phyloP scores from a whole-genome alignment of 1,284 basidiomycete genomes.

The Thelephora terrestris region DNA sequence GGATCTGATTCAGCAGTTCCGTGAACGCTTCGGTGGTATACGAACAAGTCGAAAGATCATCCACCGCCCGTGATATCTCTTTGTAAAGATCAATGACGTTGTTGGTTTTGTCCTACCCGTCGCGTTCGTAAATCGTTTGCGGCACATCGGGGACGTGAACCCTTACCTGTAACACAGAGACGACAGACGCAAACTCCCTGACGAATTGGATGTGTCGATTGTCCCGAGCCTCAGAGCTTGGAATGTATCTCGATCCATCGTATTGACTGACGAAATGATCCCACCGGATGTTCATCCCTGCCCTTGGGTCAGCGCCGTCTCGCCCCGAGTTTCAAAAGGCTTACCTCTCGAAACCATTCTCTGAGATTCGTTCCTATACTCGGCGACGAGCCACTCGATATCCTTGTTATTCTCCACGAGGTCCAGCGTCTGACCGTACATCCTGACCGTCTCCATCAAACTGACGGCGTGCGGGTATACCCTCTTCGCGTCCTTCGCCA shows the following conservation, averaged over 20 bases:
- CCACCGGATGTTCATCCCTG: conserved; percentile 91
- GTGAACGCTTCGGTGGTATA: conserved; percentile 80
- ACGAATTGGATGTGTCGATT: conserved; percentile 90
- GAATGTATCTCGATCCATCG: conserved; percentile 67
- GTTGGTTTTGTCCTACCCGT: conserved; percentile 81
- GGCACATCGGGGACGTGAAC: neutral
- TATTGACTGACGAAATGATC: conserved; percentile 94
- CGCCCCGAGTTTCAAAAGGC: conserved; percentile 9
- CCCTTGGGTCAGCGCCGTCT: too few species aligned
- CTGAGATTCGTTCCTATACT: conserved; percentile 85
- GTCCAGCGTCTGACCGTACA: conserved; percentile 90
- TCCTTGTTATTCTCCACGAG: conserved; percentile 83
- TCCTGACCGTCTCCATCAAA: conserved; percentile 96
- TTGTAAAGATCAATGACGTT: conserved; percentile 87
- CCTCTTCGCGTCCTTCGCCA: conserved; percentile 96
- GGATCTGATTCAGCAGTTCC: conserved; percentile 70
- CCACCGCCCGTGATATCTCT: conserved; percentile 76
- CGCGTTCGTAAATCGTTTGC: neutral
- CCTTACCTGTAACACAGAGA: conserved; percentile 74
- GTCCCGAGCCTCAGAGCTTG: conserved; percentile 69
- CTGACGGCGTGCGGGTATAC: conserved; percentile 98
- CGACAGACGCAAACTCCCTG: conserved; percentile 87
- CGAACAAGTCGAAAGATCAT: conserved; percentile 80
- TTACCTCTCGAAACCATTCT: conserved; percentile 81
- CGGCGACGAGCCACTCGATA: conserved; percentile 88